A percentile compares a stretch with the other conserved stretches of the same genome.
phyloP scores from a whole-genome alignment of 129 eudicot species.

The Chrysanthemum seticuspe region DNA sequence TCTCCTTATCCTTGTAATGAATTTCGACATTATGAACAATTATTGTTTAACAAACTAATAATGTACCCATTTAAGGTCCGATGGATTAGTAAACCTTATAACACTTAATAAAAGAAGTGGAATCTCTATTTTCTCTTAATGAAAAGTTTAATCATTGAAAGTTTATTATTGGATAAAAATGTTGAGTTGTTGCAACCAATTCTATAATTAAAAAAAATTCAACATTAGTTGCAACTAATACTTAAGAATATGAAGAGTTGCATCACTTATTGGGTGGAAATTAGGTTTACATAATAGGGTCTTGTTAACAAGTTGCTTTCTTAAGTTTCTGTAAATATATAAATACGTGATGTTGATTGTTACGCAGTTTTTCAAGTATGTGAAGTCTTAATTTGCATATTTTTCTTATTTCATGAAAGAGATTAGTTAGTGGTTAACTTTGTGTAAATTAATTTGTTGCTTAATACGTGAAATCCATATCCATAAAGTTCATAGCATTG shows the following conservation, averaged over 20 bases:
- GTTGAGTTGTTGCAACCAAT: constrained; percentile 45
- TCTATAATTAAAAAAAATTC: background rate
- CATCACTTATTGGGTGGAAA: constrained; percentile 31
- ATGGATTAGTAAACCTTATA: no score
- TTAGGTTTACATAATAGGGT: constrained; percentile 32
- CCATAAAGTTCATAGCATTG: no score
- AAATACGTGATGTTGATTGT: constrained; percentile 20
- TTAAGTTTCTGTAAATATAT: background rate
- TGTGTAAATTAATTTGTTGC: no score
- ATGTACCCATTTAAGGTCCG: no score
- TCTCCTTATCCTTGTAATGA: no score
- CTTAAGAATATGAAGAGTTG: constrained; percentile 16
- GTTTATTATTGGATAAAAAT: constrained; percentile 21
- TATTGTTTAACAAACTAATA: no score
- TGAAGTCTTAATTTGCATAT: no score
- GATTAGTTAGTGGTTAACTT: no score
- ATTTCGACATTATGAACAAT: no score
- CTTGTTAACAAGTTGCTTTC: constrained; percentile 32
- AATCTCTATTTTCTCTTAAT: background rate
- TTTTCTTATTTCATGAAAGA: no score
- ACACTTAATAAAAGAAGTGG: no score
- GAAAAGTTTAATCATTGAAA: constrained; percentile 9
- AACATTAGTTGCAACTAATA: constrained; percentile 38
- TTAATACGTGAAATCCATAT: no score
- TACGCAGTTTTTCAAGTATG: background rate